Conservation (phyloP, 129 eudicot species). For the Tanacetum coccineum region DNA sequence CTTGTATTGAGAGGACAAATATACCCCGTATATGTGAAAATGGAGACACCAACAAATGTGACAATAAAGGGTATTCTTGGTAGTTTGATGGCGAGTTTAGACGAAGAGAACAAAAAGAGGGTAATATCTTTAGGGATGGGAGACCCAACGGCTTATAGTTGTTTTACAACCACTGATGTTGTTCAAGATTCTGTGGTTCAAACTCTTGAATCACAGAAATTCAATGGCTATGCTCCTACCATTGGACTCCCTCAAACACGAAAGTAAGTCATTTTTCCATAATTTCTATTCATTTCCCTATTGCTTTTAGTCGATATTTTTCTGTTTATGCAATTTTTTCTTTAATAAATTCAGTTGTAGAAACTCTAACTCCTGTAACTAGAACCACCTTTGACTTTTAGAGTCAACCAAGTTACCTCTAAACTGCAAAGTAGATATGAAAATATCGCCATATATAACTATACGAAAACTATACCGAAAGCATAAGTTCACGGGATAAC, state of each 20-base stretch:
- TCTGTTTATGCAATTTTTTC: not conserved
- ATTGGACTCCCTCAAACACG: constrained; percentile 88
- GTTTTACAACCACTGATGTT: constrained; percentile 51
- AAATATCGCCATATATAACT: no score
- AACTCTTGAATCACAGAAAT: constrained; percentile 52
- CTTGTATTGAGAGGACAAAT: constrained; percentile 16
- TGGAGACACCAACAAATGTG: constrained; percentile 49
- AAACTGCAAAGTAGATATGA: no score
- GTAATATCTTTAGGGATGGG: constrained; percentile 89
- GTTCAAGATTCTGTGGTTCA: constrained; percentile 64
- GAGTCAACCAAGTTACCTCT: constrained; percentile 6
- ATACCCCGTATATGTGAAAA: not conserved
- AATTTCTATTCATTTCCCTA: not conserved
- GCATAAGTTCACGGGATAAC: not conserved
- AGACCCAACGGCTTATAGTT: constrained; percentile 86
- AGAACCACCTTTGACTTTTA: not conserved
- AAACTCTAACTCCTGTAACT: not conserved
- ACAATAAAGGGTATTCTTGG: constrained; percentile 86
- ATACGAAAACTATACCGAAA: not conserved
- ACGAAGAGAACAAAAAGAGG: constrained; percentile 23
- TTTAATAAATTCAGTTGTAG: not conserved
- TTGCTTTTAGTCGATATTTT: not conserved
- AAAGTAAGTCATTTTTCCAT: constrained; percentile 34
- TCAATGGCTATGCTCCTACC: constrained; percentile 96
- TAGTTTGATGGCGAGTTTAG: constrained; percentile 48